Evolutionary conservation across 208 protist species (phyloP).

Genomic region (Naegleria gruberi): DNA sequence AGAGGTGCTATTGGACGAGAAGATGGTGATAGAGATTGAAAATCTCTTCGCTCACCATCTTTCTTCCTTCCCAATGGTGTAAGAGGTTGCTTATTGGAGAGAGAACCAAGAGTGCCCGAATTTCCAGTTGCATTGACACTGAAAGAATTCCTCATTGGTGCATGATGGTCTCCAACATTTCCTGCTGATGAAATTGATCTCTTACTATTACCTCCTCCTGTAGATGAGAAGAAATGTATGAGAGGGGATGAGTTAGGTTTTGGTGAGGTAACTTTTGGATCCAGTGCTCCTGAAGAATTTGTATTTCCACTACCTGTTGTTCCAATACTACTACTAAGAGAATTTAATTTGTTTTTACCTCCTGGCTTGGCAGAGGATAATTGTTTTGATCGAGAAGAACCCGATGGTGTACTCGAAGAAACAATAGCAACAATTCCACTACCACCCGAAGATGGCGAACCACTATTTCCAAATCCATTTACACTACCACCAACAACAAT

Average conservation of each 20-base stretch:
- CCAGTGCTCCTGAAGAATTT: background rate
- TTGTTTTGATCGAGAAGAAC: no score
- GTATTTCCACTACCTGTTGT: background rate
- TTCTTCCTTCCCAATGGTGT: background rate
- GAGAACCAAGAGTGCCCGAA: no score
- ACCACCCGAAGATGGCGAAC: no score
- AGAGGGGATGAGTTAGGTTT: background rate
- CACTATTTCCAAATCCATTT: no score
- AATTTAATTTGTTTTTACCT: background rate
- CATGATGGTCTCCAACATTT: background rate
- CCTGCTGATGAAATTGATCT: background rate
- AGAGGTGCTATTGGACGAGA: background rate
- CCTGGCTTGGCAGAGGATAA: no score
- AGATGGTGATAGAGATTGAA: background rate
- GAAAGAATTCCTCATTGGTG: background rate
- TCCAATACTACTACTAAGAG: background rate
- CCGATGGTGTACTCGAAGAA: no score
- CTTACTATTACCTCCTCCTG: background rate
- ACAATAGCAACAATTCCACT: no score
- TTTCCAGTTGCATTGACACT: background rate
- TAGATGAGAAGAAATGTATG: background rate
- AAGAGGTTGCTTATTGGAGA: background rate
- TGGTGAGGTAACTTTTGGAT: background rate
- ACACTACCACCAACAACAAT: no score
- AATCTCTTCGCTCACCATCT: background rate